phyloP scores from a whole-genome alignment of 2,329 filamentous ascomycete species.

The Acrocalymma vagum region DNA sequence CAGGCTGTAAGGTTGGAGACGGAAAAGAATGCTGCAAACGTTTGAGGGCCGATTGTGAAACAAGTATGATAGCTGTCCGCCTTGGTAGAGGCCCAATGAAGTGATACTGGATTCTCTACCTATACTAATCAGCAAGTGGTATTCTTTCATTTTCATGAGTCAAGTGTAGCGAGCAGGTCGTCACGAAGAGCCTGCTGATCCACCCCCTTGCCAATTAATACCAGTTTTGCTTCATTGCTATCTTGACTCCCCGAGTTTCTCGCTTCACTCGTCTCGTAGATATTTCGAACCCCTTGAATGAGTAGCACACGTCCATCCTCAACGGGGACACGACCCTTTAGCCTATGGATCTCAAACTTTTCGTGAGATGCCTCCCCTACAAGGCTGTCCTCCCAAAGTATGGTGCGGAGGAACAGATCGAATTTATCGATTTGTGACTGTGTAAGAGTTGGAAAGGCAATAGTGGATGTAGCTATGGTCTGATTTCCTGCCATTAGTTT shows the following conservation, averaged over 20 bases:
- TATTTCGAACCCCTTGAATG: slow-evolving; percentile 89
- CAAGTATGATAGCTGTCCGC: too few species aligned
- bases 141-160: too few species aligned
- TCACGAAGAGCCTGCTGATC: slow-evolving; percentile 28
- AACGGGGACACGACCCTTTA: slow-evolving; percentile 81
- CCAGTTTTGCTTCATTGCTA: slow-evolving; percentile 33
- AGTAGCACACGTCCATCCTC: slow-evolving; percentile 73
- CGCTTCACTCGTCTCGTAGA: slow-evolving; percentile 87
- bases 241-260: not conserved
- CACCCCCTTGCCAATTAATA: slow-evolving; percentile 41
- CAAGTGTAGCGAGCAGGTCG: slow-evolving; percentile 18
- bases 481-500: slow-evolving; percentile 42
- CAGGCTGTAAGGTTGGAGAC: slow-evolving; percentile 24
- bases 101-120: too few species aligned
- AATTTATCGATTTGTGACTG: slow-evolving; percentile 67
- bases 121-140: too few species aligned
- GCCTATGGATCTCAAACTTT: slow-evolving; percentile 82
- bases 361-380: slow-evolving; percentile 47
- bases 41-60: too few species aligned
- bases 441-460: slow-evolving; percentile 70
- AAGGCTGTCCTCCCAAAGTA: slow-evolving; percentile 82
- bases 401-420: slow-evolving; percentile 81
- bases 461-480: slow-evolving; percentile 84
- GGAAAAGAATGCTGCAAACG: slow-evolving; percentile 11
- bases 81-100: too few species aligned